Conservation (phyloP, 2,329 filamentous ascomycete species). For the Piedraia hortae region DNA sequence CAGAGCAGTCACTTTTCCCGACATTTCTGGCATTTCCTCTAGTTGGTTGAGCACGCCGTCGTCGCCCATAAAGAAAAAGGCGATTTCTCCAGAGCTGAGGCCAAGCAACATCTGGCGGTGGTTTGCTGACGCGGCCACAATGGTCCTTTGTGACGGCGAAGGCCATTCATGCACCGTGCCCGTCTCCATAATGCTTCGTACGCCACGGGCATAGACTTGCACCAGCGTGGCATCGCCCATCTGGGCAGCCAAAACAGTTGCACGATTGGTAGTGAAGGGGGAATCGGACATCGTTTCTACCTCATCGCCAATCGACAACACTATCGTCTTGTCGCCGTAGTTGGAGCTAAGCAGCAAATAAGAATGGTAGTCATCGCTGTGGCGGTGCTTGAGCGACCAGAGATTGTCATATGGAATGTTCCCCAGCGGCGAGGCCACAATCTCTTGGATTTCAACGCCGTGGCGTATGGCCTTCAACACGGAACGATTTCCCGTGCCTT, state of each 20-base stretch:
- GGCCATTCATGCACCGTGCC: conserved; percentile 76
- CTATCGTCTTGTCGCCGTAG: conserved; percentile 34
- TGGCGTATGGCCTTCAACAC: conserved; percentile 81
- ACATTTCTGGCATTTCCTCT: conserved; percentile 80
- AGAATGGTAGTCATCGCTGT: conserved; percentile 61
- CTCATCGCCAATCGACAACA: conserved; percentile 84
- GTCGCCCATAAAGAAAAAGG: conserved; percentile 91
- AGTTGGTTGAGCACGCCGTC: conserved; percentile 56
- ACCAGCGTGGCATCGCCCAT: conserved; percentile 80
- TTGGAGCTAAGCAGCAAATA: conserved; percentile 57
- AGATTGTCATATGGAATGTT: conserved; percentile 22
- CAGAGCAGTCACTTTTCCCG: conserved; percentile 80
- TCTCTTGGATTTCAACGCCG: conserved; percentile 67
- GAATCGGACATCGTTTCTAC: conserved; percentile 90
- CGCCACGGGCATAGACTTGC: conserved; percentile 89
- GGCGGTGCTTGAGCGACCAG: conserved; percentile 77
- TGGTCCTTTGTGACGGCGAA: conserved; percentile 75
- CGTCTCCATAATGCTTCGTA: conserved; percentile 59
- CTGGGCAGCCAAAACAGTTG: conserved; percentile 77
- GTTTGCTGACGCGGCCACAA: conserved; percentile 83
- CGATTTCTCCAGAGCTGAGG: conserved; percentile 82
- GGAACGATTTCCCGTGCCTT: conserved; percentile 66
- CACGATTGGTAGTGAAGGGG: conserved; percentile 65
- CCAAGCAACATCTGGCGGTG: conserved; percentile 80
- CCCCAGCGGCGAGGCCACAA: conserved; percentile 9